Conservation (phyloP, 495 filamentous ascomycete genomes). For the Diplogelasinospora grovesii region DNA sequence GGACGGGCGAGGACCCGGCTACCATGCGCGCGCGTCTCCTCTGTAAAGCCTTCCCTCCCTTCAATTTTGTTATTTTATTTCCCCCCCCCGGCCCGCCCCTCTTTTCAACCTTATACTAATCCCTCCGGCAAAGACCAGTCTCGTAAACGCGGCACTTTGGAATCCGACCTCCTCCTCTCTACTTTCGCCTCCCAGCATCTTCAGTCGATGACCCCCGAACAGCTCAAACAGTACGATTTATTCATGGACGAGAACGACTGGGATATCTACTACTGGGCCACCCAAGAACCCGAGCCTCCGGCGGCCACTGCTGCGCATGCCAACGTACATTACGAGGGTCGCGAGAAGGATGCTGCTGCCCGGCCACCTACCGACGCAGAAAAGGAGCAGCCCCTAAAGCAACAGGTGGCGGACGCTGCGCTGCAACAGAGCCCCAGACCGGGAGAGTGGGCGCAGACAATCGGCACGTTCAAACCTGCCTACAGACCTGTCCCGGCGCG, state of each 20-base stretch:
- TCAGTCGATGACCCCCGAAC: slow-evolving; percentile 58
- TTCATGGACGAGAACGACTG: slow-evolving; percentile 99
- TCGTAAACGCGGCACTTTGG: slow-evolving; percentile 92
- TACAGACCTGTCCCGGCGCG: slow-evolving; percentile 82
- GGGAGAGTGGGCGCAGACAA: slow-evolving; percentile 95
- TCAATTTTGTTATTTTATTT: slow-evolving; percentile 33
- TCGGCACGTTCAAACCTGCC: slow-evolving; percentile 88
- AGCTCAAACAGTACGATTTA: slow-evolving; percentile 77
- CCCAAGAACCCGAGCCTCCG: slow-evolving; percentile 64
- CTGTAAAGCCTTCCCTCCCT: too few species aligned
- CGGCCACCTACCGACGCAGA: too few species aligned
- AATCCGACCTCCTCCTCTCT: slow-evolving; percentile 89
- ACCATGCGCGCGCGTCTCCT: slow-evolving; percentile 87
- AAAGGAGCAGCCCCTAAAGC: too few species aligned
- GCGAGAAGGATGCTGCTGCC: slow-evolving; percentile 1
- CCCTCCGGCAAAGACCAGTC: slow-evolving; percentile 72
- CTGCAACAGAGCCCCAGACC: slow-evolving; percentile 17
- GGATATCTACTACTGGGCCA: slow-evolving; percentile 99
- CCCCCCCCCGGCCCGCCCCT: not conserved
- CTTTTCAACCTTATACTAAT: slow-evolving; percentile 1
- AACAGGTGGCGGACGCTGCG: not conserved
- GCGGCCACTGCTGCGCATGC: slow-evolving; percentile 28
- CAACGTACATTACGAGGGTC: slow-evolving; percentile 26
- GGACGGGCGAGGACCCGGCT: slow-evolving; percentile 68
- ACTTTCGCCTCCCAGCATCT: slow-evolving; percentile 87